Conservation (phyloP, 2,329 filamentous ascomycete genomes). For the Alternaria sp. region DNA sequence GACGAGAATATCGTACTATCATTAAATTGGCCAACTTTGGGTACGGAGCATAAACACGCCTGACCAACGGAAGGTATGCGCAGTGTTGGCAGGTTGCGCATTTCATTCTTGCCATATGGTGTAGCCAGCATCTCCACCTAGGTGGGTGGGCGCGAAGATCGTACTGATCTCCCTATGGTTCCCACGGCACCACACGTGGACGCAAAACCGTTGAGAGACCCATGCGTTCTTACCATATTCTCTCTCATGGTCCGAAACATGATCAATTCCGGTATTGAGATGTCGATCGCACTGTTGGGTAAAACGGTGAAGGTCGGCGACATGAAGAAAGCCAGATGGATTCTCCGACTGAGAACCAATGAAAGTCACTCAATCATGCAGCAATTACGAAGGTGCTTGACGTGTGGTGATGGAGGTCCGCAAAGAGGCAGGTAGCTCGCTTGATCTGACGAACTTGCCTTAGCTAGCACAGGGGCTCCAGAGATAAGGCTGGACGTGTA, state of each 20-base stretch:
- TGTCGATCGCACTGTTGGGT: neutral
- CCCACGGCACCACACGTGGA: slow-evolving; percentile 14
- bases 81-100: neutral
- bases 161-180: neutral
- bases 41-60: neutral
- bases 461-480: neutral
- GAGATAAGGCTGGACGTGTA: slow-evolving; percentile 8
- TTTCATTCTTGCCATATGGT: neutral
- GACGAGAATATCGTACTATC: neutral
- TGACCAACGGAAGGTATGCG: neutral
- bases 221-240: slow-evolving; percentile 5
- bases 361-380: neutral
- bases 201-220: slow-evolving; percentile 14
- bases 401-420: neutral
- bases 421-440: slow-evolving; percentile 15
- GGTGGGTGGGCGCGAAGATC: neutral
- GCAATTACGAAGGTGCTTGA: neutral
- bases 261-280: slow-evolving; percentile 2
- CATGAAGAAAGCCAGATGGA: neutral
- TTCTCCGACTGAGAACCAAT: neutral
- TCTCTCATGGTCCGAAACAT: neutral
- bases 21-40: neutral
- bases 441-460: slow-evolving; percentile 2
- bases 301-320: slow-evolving; percentile 8
- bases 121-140: neutral